Evolutionary conservation across 352 stramenopile species (phyloP).

Genomic region (Globisporangium echinulatum): DNA sequence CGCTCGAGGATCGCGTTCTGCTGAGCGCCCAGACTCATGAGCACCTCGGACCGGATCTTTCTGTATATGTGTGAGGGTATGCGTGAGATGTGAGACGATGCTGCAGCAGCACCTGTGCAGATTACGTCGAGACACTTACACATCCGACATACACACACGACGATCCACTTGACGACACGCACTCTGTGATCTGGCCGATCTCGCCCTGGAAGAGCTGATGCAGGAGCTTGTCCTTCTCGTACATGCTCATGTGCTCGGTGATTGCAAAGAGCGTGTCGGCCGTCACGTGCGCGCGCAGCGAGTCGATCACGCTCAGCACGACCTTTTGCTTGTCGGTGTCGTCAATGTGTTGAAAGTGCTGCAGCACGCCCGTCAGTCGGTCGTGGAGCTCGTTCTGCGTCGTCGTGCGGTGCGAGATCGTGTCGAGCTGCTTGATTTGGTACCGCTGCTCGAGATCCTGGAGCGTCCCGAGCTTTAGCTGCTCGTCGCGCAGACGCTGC

Average conservation of each 20-base stretch:
- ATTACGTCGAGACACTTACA: too few relatives aligned
- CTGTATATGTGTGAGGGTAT: constrained; percentile 14
- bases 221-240: constrained; percentile 58
- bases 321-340: constrained; percentile 50
- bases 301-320: constrained; percentile 37
- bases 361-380: constrained; percentile 41
- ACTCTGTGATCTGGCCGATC: constrained; percentile 47
- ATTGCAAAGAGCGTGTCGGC: constrained; percentile 38
- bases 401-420: constrained; percentile 42
- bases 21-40: constrained; percentile 44
- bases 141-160: neutral
- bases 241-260: constrained; percentile 39
- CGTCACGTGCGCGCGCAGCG: constrained; percentile 41
- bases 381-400: constrained; percentile 37
- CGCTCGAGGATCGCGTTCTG: constrained; percentile 58
- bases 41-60: constrained; percentile 41
- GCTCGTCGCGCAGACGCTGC: constrained; percentile 28
- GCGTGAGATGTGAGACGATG: neutral
- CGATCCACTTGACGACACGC: constrained; percentile 6
- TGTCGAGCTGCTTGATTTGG: constrained; percentile 42
- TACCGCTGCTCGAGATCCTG: constrained; percentile 44
- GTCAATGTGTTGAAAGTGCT: constrained; percentile 56
- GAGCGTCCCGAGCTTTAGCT: constrained; percentile 25
- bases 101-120: too few relatives aligned
- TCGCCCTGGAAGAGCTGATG: constrained; percentile 46